Conservation (phyloP, 2,329 filamentous ascomycete genomes). For the Fusarium sp. region DNA sequence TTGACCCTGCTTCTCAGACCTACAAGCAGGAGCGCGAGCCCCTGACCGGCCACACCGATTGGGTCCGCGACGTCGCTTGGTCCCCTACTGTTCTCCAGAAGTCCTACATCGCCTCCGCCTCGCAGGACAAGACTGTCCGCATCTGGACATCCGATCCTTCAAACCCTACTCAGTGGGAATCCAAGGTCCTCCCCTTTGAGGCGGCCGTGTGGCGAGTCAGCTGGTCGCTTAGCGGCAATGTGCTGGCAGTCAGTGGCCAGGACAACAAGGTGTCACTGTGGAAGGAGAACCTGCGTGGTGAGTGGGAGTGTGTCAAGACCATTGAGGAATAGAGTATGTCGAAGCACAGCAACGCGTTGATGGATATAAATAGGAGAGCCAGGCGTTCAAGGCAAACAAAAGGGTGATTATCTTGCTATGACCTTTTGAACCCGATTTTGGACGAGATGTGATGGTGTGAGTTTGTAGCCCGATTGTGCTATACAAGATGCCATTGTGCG, state of each 20-base stretch:
- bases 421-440: constrained; percentile 35
- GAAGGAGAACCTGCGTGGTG: constrained; percentile 97
- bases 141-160: constrained; percentile 87
- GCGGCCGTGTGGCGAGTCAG: constrained; percentile 94
- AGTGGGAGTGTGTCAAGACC: constrained; percentile 97
- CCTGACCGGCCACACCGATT: constrained; percentile 88
- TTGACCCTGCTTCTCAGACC: constrained; percentile 70
- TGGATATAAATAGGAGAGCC: constrained; percentile 58
- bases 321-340: constrained; percentile 86
- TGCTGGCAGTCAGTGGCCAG: constrained; percentile 90
- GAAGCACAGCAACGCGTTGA: constrained; percentile 71
- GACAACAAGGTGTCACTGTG: constrained; percentile 98
- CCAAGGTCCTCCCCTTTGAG: constrained; percentile 88
- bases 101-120: constrained; percentile 95
- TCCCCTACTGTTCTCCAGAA: constrained; percentile 94
- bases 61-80: constrained; percentile 98
- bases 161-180: constrained; percentile 80
- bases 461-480: constrained; percentile 10
- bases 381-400: constrained; percentile 54
- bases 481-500: constrained; percentile 3
- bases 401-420: constrained; percentile 44
- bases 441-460: constrained; percentile 28
- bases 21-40: constrained; percentile 73
- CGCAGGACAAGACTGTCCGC: constrained; percentile 95
- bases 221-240: constrained; percentile 97